Evolutionary conservation across 306 rosid genomes (phyloP), one percentile per base, ranked within the genome.

Genomic region (Glycine soja): DNA sequence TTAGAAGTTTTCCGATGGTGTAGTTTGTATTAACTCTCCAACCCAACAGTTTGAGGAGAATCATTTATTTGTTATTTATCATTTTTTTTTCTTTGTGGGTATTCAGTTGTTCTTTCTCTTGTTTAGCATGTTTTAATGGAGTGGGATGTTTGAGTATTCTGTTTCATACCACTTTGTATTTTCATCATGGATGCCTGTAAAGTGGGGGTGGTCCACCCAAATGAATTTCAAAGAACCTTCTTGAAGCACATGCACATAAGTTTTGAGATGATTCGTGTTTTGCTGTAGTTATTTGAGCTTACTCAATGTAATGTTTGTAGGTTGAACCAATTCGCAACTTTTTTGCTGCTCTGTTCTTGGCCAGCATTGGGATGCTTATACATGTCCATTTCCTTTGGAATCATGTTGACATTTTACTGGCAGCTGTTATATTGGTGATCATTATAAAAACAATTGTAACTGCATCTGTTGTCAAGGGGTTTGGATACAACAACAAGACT

Each of bases 331-430:
- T 96, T 80, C 97, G 94, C 82, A 96, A 96, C 85, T 85, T 92
- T 66, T 96, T 96, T 77, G 98, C 99, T 30, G 98, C 99, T 40
- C 93, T 90, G 81, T 96, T 96, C 85, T 95, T 96, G 42, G 99
- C 98, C 80, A 92, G 98, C 94, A 93, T 96, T 85, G 99, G 99
- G 86, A 96, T 93, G 99, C 88, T 93, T 78, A 96, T 96, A 84
- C 91, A 93, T 83, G 97, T 96, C 80, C 99, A 93, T 69, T 96
- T 96, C 87, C 98, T 96, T 56, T 96, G 99, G 98, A 93, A 85
- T 83, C 98, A 93, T 70, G 95, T 96, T 88, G 98, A 96, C 81
- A 96, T 93, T 70, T 90, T 96, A 85, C 86, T 96, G 73, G 99
- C 98, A 75, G 89, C 99, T 78, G 98, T 96, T 81, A 90, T 93